Evolutionary conservation across 140 eudicot species (phyloP), one percentile per base, ranked within the genome.

Genomic region (Ambrosia hybrid): DNA sequence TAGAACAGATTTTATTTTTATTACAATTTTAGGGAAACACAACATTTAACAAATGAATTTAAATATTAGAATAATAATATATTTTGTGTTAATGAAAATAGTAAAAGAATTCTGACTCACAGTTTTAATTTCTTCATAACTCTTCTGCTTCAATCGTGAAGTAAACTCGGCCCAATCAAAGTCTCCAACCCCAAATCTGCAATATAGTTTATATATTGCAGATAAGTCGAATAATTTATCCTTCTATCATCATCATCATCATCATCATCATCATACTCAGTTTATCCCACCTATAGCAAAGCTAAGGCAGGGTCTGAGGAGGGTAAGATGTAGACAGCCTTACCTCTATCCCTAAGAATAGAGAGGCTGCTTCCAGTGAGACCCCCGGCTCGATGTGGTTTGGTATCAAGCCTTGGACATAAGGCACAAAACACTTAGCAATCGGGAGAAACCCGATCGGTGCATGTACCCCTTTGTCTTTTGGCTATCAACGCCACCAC

Each of bases 131-230:
- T 94, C 99, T 45, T 90, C 96, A 21, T 67, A 84, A 39, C 87
- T 81, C 83, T 94, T 94, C 82, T 88, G 96, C 90, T 90, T 94
- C 81, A 94, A 66, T 59, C 99, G 96, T 70, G 96, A 85, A 26
- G 85, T 70, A 73, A 90, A 94, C 64, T 94, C 99, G 6, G 85
- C 87, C 99, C 99, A 94, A 77, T 90, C 99, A 49, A 66, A 88
- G 53, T 90, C 84, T 74, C 97, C 97, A 73, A 78, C 85, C 14
- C 99, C 99, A 88, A 86, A 94, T 82, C 99, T 94, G 88, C n/a
- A 70, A 39, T 51, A 21, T 55, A 68, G 30, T 43, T 36, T 13
- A 68, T 26, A 65, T 37, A 57, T 46, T 66, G 45, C 63, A 21
- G 57, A 65, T 59, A 75, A 74, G 71, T 59, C 36, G 72, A 38